A percentile compares a stretch with the other conserved stretches of the same genome.
Conservation (phyloP, 2,329 filamentous ascomycete genomes). For the Cercospora zeina region DNA sequence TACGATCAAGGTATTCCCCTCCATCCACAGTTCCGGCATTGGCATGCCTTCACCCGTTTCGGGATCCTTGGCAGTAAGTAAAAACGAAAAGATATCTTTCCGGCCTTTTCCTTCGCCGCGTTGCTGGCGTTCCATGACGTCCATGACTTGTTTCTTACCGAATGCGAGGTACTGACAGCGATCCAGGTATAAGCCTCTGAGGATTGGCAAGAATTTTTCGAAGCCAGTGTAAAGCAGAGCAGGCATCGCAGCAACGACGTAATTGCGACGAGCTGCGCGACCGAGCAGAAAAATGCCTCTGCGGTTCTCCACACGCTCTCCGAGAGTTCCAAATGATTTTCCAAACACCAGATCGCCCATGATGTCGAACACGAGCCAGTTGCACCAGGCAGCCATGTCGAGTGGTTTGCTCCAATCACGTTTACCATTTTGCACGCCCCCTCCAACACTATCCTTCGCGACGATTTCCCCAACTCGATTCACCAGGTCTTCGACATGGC, state of each 20-base stretch:
- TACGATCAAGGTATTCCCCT: slow-evolving; percentile 53
- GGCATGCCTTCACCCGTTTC: slow-evolving; percentile 46
- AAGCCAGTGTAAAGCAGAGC: slow-evolving; percentile 29
- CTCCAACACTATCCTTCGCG: slow-evolving; percentile 4
- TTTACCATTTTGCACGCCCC: slow-evolving; percentile 15
- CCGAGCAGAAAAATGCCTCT: slow-evolving; percentile 47
- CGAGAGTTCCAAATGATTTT: slow-evolving; percentile 34
- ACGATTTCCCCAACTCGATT: slow-evolving; percentile 20
- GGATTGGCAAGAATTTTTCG: slow-evolving; percentile 31
- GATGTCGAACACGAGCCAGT: slow-evolving; percentile 54
- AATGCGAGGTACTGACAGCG: slow-evolving; percentile 35
- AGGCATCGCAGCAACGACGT: slow-evolving; percentile 43
- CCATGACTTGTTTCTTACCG: slow-evolving; percentile 34
- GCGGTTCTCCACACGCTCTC: slow-evolving; percentile 35
- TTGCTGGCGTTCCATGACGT: slow-evolving; percentile 33
- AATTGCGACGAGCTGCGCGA: slow-evolving; percentile 49
- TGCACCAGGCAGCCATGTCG: slow-evolving; percentile 33
- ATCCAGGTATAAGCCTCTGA: slow-evolving; percentile 31
- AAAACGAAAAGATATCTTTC: slow-evolving; percentile 34
- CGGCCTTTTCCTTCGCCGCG: slow-evolving; percentile 28
- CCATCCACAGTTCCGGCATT: slow-evolving; percentile 49
- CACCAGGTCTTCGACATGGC: slow-evolving; percentile 29
- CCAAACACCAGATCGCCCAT: slow-evolving; percentile 54
- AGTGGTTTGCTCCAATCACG: slow-evolving; percentile 28
- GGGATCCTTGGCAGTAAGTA: slow-evolving; percentile 35